These are phyloP conservation scores for Aspergillus heteromorphus DNA, from an alignment of 495 filamentous ascomycete species.

Conservation along the genomic window DNA sequence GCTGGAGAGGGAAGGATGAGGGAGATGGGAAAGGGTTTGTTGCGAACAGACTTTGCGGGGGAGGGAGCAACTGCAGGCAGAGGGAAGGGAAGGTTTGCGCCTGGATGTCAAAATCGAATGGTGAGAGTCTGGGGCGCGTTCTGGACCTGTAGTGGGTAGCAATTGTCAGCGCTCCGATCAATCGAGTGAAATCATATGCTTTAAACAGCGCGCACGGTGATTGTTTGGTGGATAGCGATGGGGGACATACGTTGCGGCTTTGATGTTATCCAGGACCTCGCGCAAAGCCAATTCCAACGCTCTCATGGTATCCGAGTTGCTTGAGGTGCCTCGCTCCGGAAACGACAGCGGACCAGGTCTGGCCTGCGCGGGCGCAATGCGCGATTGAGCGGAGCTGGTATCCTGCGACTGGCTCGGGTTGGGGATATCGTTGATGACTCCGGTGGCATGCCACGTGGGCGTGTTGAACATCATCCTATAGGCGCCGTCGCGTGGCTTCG, in stretches of 20 bases:
- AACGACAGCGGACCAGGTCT: conserved; percentile 42
- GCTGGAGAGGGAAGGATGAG: conserved; percentile 67
- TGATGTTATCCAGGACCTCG: conserved; percentile 71
- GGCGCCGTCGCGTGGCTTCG: conserved; percentile 34
- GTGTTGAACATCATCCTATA: conserved; percentile 52
- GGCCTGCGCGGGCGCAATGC: conserved; percentile 36
- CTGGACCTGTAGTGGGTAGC: conserved; percentile 22
- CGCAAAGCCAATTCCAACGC: conserved; percentile 80
- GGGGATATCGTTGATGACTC: conserved; percentile 74
- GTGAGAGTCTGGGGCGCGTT: conserved; percentile 41
- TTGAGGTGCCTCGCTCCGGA: conserved; percentile 55
- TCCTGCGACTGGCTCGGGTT: conserved; percentile 35
- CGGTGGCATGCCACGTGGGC: conserved; percentile 71
- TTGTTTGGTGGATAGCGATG: conserved; percentile 8
- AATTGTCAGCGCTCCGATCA: background rate
- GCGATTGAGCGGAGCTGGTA: conserved; percentile 25
- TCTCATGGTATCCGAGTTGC: conserved; percentile 62
- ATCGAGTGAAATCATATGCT: conserved; percentile 1
- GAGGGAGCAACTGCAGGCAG: conserved; percentile 70
- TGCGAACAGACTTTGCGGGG: conserved; percentile 70
- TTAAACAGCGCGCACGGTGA: background rate
- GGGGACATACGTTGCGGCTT: conserved; percentile 67
- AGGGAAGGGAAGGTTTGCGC: conserved; percentile 76
- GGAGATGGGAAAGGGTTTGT: conserved; percentile 63
- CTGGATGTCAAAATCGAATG: conserved; percentile 81